These are phyloP conservation scores for Pogostemon cablin DNA, from an alignment of 257 asterid genomes.

Conservation along the genomic window DNA sequence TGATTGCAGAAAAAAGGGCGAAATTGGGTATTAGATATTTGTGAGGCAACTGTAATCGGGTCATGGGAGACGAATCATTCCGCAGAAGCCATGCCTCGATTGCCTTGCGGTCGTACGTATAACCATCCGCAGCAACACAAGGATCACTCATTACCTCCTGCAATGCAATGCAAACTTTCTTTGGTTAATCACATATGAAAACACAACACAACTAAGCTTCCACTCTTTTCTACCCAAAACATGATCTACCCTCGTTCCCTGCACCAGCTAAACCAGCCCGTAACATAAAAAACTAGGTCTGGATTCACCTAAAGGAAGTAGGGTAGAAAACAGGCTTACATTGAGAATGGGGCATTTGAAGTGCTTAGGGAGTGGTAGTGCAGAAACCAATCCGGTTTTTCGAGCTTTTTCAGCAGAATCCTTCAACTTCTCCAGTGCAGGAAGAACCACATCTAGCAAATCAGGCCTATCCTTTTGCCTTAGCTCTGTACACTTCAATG, in stretches of 20 bases:
- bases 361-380: slow-evolving; percentile 57
- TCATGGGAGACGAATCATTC: slow-evolving; percentile 67
- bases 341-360: slow-evolving; percentile 76
- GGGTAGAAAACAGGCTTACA: slow-evolving; percentile 42
- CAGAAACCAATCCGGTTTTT: slow-evolving; percentile 33
- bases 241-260: too few relatives aligned
- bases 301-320: neutral
- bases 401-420: slow-evolving; percentile 51
- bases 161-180: slow-evolving; percentile 36
- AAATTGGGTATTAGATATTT: slow-evolving; percentile 66
- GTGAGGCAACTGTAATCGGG: slow-evolving; percentile 57
- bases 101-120: slow-evolving; percentile 69
- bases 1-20: slow-evolving; percentile 73
- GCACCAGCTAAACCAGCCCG: too few relatives aligned
- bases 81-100: slow-evolving; percentile 69
- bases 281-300: neutral
- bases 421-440: slow-evolving; percentile 64
- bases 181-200: slow-evolving; percentile 4
- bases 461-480: slow-evolving; percentile 70
- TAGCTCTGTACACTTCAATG: slow-evolving; percentile 73
- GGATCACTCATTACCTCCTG: slow-evolving; percentile 90
- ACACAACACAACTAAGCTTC: neutral
- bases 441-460: slow-evolving; percentile 58
- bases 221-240: neutral
- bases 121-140: slow-evolving; percentile 94